A percentile compares a stretch with the other conserved stretches of the same genome.
phyloP scores from a whole-genome alignment of 2,329 filamentous ascomycete species.

The Gnomoniopsis smithogilvyi region DNA sequence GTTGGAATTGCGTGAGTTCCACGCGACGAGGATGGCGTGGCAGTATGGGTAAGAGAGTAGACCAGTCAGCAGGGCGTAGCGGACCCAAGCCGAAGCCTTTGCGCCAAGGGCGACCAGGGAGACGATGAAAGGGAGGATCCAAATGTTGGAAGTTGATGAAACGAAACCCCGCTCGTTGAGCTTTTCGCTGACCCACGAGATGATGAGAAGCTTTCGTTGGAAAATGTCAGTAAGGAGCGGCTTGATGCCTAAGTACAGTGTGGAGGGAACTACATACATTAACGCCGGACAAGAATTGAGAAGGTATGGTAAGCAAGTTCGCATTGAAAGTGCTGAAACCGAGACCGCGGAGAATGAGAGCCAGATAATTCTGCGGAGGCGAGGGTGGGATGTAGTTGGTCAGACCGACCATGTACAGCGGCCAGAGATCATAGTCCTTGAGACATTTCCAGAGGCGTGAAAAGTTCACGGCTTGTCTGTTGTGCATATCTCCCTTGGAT shows the following conservation, averaged over 20 bases:
- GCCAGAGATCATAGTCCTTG: conserved; percentile 61
- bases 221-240: conserved; percentile 15
- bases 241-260: conserved; percentile 20
- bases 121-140: conserved; percentile 40
- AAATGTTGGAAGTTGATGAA: conserved; percentile 37
- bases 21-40: conserved; percentile 45
- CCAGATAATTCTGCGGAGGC: conserved; percentile 42
- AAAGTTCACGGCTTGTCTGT: conserved; percentile 47
- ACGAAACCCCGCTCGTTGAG: conserved; percentile 37
- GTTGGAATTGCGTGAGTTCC: conserved; percentile 46
- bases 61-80: conserved; percentile 36
- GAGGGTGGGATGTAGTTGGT: conserved; percentile 41
- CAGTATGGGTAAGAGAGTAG: conserved; percentile 47
- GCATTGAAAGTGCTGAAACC: conserved; percentile 43
- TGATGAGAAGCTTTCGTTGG: conserved; percentile 39
- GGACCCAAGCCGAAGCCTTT: conserved; percentile 31
- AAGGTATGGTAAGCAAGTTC: conserved; percentile 24
- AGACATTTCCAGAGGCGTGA: conserved; percentile 47
- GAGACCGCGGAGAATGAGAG: conserved; percentile 39
- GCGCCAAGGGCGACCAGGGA: conserved; percentile 30
- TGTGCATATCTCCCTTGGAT: conserved; percentile 60
- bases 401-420: conserved; percentile 50
- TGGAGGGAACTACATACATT: neutral
- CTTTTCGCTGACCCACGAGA: conserved; percentile 42
- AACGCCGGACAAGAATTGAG: conserved; percentile 30